Base-by-base conservation (phyloP, 768 basidiomycete genomes). In the Lactarius evosmus region DNA sequence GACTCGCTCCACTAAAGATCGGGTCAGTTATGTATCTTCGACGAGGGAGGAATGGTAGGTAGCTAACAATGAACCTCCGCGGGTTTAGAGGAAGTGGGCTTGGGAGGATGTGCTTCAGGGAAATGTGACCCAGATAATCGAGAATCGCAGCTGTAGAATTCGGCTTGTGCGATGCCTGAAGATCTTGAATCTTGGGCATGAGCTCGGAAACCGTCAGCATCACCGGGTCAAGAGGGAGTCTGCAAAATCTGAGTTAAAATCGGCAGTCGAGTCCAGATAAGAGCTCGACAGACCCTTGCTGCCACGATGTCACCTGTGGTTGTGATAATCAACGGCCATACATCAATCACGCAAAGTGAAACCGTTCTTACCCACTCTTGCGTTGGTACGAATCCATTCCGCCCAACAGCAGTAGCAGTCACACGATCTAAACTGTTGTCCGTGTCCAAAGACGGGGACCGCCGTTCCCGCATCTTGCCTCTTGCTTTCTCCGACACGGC, bases 321-420 rank as follows among this genome's bases (percentile, higher is more conserved):
- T 66, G 34, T 44, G n/a, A 14, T 12, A 30, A 29, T 70, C 34
- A 66, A 57, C 22, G n/a, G 41, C 12, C 54, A 3, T 50, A 3
- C 41, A 36, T 49, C 27, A 36, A 34, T 51, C 41, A 46, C 9
- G 61, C 52, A 41, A 11, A 19, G 44, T n/a, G 60, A 27, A 62
- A 46, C n/a, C 1, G n/a, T 38, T 70, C 82, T 60, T 67, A 93
- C 94, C 96, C 97, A 99, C 84, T 94, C 93, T 73, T 97, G 93
- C 3, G 94, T 97, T 12, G 97, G 95, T 8, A 95, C 80, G 75
- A 98, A 99, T 3, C 94, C 93, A 73, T 93, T 95, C 68, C 89
- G 82, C 32, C 94, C 94, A 19, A 95, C 83, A 14, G 85, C 87
- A 19, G 79, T 78, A 33, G 83, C 80, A n/a, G 88, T 85, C 27